Evolutionary conservation across 768 basidiomycete genomes (phyloP).

Genomic region (Gloeopeniophorella convolvens): DNA sequence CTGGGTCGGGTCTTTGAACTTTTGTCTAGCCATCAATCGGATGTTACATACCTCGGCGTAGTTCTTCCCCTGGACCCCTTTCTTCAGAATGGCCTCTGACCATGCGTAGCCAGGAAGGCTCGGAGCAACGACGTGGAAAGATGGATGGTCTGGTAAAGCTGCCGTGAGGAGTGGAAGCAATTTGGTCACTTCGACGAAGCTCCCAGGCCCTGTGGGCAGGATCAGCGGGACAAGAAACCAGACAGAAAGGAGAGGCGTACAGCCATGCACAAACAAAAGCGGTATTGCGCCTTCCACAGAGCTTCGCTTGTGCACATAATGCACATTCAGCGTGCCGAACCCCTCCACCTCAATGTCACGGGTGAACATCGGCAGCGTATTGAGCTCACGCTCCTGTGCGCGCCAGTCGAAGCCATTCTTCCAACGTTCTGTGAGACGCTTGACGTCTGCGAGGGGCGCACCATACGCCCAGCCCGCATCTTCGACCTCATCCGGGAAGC

Average conservation of each 20-base stretch:
- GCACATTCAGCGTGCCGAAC: slow-evolving; percentile 27
- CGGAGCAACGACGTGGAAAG: too few species aligned
- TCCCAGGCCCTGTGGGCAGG: too few species aligned
- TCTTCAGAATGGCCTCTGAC: slow-evolving; percentile 22
- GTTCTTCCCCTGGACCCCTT: slow-evolving; percentile 21
- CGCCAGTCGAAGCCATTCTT: slow-evolving; percentile 26
- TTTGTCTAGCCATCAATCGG: background rate
- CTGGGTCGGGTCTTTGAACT: background rate
- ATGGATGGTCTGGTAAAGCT: too few species aligned
- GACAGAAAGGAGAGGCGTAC: too few species aligned
- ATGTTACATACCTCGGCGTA: slow-evolving; percentile 26
- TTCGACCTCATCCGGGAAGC: slow-evolving; percentile 51
- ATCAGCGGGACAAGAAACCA: too few species aligned
- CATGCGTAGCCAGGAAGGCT: slow-evolving; percentile 26
- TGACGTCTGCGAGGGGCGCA: slow-evolving; percentile 23
- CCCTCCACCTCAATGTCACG: slow-evolving; percentile 28
- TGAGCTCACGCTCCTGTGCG: slow-evolving; percentile 24
- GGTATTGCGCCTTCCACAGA: too few species aligned
- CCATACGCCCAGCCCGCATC: slow-evolving; percentile 46
- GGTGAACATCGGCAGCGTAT: slow-evolving; percentile 29
- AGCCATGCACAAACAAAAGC: too few species aligned
- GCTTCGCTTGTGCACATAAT: too few species aligned
- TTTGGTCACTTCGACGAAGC: too few species aligned
- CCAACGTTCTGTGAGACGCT: slow-evolving; percentile 25
- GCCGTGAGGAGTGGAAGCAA: too few species aligned